Percentiles rank a stretch among this genome's conserved stretches.
These are phyloP conservation scores for Albatrellus sp. DNA, from an alignment of 1,284 basidiomycete genomes.

Conservation along the genomic window DNA sequence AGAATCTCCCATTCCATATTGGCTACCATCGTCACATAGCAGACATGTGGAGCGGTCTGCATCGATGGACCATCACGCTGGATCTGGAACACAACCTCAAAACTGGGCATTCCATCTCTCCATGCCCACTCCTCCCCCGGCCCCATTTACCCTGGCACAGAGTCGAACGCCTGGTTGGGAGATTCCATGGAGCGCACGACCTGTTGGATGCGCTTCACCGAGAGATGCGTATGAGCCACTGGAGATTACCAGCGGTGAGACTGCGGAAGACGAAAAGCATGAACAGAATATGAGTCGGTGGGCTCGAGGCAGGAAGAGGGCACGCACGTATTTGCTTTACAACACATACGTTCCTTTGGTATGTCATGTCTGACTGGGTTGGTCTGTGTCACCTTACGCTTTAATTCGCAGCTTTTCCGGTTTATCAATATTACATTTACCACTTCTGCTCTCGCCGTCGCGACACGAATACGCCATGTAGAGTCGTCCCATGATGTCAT, in stretches of 20 bases:
- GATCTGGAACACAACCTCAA: not conserved
- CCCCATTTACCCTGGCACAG: conserved; percentile 40
- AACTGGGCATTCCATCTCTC: conserved; percentile 20
- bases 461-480: conserved; percentile 56
- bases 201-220: conserved; percentile 8
- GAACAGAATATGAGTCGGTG: conserved; percentile 24
- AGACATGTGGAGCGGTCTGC: not conserved
- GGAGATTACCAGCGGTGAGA: conserved; percentile 10
- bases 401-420: conserved; percentile 57
- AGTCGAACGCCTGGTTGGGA: conserved; percentile 54
- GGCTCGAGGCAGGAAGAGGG: conserved; percentile 36
- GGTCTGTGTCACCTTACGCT: conserved; percentile 6
- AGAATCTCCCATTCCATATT: not conserved
- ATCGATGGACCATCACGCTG: not conserved
- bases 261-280: conserved; percentile 20
- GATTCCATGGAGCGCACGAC: conserved; percentile 48
- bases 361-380: conserved; percentile 14
- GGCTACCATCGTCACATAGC: not conserved
- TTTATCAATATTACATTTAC: conserved; percentile 79
- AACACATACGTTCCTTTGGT: conserved; percentile 72
- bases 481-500: conserved; percentile 41
- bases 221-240: conserved; percentile 5
- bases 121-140: conserved; percentile 26
- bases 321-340: conserved; percentile 53
- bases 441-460: conserved; percentile 67